phyloP scores from a whole-genome alignment of 192 early-diverging fungal species.

The Dissophora ornata region DNA sequence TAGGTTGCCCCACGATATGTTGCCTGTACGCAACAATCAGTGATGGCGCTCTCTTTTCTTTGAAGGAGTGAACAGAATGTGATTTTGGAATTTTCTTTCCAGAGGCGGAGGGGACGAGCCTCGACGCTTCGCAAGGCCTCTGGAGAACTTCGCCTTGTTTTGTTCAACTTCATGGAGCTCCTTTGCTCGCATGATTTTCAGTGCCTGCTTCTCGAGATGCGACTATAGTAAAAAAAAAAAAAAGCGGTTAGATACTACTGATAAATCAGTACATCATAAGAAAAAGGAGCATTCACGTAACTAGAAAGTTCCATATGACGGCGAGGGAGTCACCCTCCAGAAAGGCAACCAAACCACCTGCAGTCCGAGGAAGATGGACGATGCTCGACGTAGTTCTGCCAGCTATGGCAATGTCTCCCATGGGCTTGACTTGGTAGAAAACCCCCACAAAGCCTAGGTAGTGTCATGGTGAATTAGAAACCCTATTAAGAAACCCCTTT shows the following conservation, averaged over 20 bases:
- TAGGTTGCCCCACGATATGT: no score
- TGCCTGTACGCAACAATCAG: no score
- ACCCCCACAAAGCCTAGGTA: neutral
- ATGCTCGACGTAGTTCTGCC: neutral
- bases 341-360: neutral
- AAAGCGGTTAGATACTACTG: neutral
- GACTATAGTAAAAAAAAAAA: neutral
- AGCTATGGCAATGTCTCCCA: conserved; percentile 5
- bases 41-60: conserved; percentile 1
- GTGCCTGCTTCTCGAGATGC: conserved; percentile 3
- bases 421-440: neutral
- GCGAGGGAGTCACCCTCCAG: neutral
- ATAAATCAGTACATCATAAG: neutral
- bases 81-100: conserved; percentile 3
- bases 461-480: neutral
- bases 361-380: conserved; percentile 9
- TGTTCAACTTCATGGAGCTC: neutral
- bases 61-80: neutral
- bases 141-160: neutral
- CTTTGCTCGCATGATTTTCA: conserved; percentile 1
- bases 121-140: neutral
- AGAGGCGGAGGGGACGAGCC: neutral
- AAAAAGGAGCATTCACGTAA: neutral
- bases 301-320: conserved; percentile 9
- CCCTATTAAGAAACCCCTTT: neutral